Evolutionary conservation across 164 flowering plant species (phyloP), one percentile per base, ranked within the genome.

Genomic region (Euptelea pleiosperma): DNA sequence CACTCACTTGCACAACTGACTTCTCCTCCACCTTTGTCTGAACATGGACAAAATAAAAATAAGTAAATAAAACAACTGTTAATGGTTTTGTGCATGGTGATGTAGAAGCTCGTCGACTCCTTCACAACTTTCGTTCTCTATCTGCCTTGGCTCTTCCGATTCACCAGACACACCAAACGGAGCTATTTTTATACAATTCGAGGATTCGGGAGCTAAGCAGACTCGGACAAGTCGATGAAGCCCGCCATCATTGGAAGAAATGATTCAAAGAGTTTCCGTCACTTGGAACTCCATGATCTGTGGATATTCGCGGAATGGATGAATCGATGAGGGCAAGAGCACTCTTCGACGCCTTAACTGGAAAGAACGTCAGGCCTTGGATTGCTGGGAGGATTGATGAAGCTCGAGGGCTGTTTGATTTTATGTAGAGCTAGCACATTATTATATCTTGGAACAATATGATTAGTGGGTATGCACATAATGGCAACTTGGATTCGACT

Each of bases 381-480:
- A 77, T 78, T 0, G 14, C 65, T 1, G 79, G 82, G 10, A 53
- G 31, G 42, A 21, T 78, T 8, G 57, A 60, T 1, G 75, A 73
- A 28, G 79, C 82, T 5, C 50, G 69, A 7, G 7, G 3, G n/a
- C 8, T 78, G 34, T 78, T 78, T 40, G 74, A 61, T 8, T 60
- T 37, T 3, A 78, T 78, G 79, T 69, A 77, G 2, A 66, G 57
- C 51, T n/a, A n/a, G n/a, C 58, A 74, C 8, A 75, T 68, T 59
- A 65, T 73, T 18, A 66, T 75, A 42, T 73, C 76, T 60, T 78
- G 79, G 79, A 75, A 73, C 24, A 76, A 79, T 24, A 70, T 78
- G 76, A 36, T 78, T 9, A 70, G 63, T 66, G 79, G 77, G 55
- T 75, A 66, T 62, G 66, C 57, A 2, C 68, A 69, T 16, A 70